Evolutionary conservation across 306 rosid genomes (phyloP), one percentile per base, ranked within the genome.

Genomic region (Clitoria ternatea): DNA sequence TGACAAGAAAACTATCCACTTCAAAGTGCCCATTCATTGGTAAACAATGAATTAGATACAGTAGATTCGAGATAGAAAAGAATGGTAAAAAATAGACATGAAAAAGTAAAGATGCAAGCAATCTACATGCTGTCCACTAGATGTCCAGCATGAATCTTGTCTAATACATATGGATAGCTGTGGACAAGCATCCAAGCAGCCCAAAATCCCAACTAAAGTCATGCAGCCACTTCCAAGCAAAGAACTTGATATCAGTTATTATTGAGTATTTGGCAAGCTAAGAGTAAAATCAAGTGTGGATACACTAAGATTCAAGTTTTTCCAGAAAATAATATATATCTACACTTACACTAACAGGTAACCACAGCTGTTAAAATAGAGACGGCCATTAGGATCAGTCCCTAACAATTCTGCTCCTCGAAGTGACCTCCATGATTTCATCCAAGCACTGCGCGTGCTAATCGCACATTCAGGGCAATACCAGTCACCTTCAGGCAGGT

Each of bases 391-490:
- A 81, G 76, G 91, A 86, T 95, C 99, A 75, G 61, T 76, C 74
- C 97, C 97, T 68, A 95, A 73, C 62, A 91, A 64, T 33, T 89
- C 96, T 71, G 92, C 99, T 71, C 99, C 99, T 74, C 91, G 96
- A 52, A 91, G 83, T 70, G 97, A 89, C 79, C 84, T 91, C 43
- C 53, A 82, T 29, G 77, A 81, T 77, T 91, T 89, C 84, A 82
- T 79, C 91, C 91, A 80, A 59, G 96, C 85, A 45, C 63, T 79
- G 52, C 57, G 80, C 74, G 86, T 57, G 69, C 86, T 82, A 50
- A 91, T 89, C 42, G 85, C 85, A 82, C 99, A 95, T 85, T 95
- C 99, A 4, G 99, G 99, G 83, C 99, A 95, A 83, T 84, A 91
- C 99, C 99, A 95, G 73, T 89, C 96, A 79, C 99, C 99, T 47